These are phyloP conservation scores for Pholiota molesta DNA, from an alignment of 768 basidiomycete species.

Conservation along the genomic window DNA sequence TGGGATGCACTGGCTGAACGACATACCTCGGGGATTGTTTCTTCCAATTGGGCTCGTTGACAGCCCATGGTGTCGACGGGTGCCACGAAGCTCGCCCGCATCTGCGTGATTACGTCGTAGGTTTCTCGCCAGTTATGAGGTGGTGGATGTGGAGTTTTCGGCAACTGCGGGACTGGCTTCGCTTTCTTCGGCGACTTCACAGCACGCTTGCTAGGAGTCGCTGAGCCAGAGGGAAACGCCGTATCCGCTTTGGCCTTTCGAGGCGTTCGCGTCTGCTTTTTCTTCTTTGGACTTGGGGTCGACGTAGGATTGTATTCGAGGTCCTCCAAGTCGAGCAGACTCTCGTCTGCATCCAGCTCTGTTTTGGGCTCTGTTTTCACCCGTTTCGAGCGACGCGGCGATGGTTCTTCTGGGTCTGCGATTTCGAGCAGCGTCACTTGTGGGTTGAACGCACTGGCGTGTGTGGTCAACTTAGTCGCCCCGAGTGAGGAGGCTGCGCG, in stretches of 20 bases:
- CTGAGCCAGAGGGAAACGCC: constrained; percentile 32
- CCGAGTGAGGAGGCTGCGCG: constrained; percentile 2
- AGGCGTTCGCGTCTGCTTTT: not conserved
- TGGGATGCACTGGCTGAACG: not conserved
- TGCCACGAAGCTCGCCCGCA: constrained; percentile 75
- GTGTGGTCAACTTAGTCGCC: constrained; percentile 7
- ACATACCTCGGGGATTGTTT: constrained; percentile 66
- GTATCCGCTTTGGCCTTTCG: not conserved
- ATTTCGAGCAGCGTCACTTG: constrained; percentile 19
- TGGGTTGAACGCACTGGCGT: constrained; percentile 18
- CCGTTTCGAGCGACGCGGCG: constrained; percentile 26
- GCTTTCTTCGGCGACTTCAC: constrained; percentile 50
- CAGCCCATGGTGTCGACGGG: constrained; percentile 96
- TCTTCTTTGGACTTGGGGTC: constrained; percentile 12
- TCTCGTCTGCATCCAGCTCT: constrained; percentile 2
- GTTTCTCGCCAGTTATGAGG: constrained; percentile 70
- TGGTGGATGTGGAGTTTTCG: constrained; percentile 67
- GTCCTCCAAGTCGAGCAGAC: constrained; percentile 23
- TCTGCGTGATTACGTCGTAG: constrained; percentile 73
- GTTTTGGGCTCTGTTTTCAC: constrained; percentile 18
- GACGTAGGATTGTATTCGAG: constrained; percentile 12
- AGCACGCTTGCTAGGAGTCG: constrained; percentile 28
- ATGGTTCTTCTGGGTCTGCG: constrained; percentile 8
- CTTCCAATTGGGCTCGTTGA: constrained; percentile 65
- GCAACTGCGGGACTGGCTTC: constrained; percentile 54